A percentile compares a stretch with the other conserved stretches of the same genome.
These are phyloP conservation scores for Limonium bicolor DNA, from an alignment of 148 eudicot species.

Conservation along the genomic window DNA sequence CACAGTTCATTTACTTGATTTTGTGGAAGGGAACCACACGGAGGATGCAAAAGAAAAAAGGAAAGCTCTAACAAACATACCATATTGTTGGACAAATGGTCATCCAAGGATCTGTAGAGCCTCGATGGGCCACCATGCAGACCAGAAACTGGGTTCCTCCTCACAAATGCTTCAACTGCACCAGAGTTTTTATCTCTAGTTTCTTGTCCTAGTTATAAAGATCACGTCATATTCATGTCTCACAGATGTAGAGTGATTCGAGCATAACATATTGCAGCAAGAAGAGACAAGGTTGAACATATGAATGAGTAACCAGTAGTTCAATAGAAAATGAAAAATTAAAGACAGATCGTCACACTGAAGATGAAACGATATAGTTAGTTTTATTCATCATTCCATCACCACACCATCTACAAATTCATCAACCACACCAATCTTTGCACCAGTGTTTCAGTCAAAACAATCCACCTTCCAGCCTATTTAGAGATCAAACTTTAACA, in stretches of 20 bases:
- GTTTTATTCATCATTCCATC: no score
- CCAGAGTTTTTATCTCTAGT: constrained; percentile 63
- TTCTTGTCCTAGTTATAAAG: constrained; percentile 40
- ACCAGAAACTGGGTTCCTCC: constrained; percentile 43
- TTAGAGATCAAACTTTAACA: no score
- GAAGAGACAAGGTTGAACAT: constrained; percentile 11
- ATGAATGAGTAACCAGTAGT: no score
- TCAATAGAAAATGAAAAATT: no score
- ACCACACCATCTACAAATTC: no score
- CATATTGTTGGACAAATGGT: constrained; percentile 56
- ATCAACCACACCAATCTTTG: no score
- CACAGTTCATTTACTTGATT: no score
- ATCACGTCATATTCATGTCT: background rate
- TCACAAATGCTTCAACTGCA: constrained; percentile 60
- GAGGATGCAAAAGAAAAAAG: background rate
- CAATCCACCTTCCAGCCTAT: no score
- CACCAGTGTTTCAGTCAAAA: no score
- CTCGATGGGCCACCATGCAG: constrained; percentile 53
- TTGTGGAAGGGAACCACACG: constrained; percentile 3
- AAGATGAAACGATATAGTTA: no score
- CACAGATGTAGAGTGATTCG: background rate
- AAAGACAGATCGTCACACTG: no score
- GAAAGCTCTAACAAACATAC: constrained; percentile 16
- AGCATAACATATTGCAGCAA: background rate
- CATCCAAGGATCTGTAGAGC: constrained; percentile 46